Conservation (phyloP, 176 grass and related monocot genomes). For the Cenchrus fungigraminus region DNA sequence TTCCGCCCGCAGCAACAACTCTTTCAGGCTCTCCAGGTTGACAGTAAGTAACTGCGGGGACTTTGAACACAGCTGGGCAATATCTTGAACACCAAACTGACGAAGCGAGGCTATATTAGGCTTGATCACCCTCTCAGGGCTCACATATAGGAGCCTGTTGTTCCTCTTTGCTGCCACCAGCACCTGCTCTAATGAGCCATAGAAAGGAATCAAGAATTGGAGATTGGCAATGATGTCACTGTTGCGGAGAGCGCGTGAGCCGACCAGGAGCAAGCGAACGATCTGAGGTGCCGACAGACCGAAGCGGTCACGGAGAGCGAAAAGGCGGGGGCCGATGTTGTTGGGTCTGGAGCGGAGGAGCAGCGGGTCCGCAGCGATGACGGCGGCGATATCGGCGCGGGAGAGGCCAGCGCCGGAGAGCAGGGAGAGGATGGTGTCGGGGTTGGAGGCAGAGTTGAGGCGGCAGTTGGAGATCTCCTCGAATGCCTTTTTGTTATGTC, state of each 20-base stretch:
- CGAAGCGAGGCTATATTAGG: constrained; percentile 43
- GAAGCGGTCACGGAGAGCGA: neutral
- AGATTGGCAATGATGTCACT: constrained; percentile 21
- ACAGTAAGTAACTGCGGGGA: neutral
- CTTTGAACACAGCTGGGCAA: constrained; percentile 10
- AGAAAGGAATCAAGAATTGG: constrained; percentile 30
- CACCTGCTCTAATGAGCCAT: constrained; percentile 21
- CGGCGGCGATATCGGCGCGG: constrained; percentile 29
- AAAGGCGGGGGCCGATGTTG: constrained; percentile 23
- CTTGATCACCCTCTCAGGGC: constrained; percentile 27
- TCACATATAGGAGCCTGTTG: neutral
- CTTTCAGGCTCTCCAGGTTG: constrained; percentile 7
- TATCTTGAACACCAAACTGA: constrained; percentile 40
- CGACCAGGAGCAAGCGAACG: constrained; percentile 11
- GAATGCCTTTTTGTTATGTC: neutral
- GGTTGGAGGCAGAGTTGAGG: constrained; percentile 29
- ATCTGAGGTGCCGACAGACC: constrained; percentile 38
- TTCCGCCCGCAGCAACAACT: constrained; percentile 15
- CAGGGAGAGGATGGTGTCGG: constrained; percentile 33
- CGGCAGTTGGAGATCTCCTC: neutral
- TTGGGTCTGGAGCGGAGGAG: neutral
- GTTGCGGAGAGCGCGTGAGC: neutral
- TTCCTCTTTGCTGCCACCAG: neutral
- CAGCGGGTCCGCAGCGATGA: constrained; percentile 19
- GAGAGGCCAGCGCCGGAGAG: constrained; percentile 39